These are phyloP conservation scores for Cryptosporidium sp. DNA, from an alignment of 169 alveolate species.

Conservation along the genomic window DNA sequence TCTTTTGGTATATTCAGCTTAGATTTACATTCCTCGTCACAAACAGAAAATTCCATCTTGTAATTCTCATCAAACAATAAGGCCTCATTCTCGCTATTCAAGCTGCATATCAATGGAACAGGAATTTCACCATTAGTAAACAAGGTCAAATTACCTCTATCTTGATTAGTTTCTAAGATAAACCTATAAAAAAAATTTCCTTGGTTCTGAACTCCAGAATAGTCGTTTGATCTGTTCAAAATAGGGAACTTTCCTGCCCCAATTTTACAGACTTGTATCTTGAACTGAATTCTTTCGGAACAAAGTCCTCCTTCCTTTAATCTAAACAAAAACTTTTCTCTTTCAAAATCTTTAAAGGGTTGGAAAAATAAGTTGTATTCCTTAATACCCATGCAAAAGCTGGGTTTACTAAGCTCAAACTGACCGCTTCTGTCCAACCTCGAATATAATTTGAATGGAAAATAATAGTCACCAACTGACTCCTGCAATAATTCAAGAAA, in stretches of 20 bases:
- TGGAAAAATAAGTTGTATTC: constrained; percentile 32
- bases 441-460: constrained; percentile 38
- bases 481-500: constrained; percentile 26
- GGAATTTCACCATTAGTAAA: constrained; percentile 30
- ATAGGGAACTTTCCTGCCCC: constrained; percentile 23
- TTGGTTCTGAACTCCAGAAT: not conserved
- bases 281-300: constrained; percentile 8
- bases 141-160: not conserved
- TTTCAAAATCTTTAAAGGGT: constrained; percentile 8
- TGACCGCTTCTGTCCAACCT: not conserved
- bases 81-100: not conserved
- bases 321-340: not conserved
- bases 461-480: not conserved
- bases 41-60: constrained; percentile 10
- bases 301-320: not conserved
- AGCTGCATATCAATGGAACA: constrained; percentile 39
- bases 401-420: not conserved
- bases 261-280: not conserved
- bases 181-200: not conserved
- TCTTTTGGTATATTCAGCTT: not conserved
- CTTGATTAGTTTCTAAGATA: constrained; percentile 30
- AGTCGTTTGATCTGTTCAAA: not conserved
- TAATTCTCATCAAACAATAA: not conserved
- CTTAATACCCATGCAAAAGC: not conserved
- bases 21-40: not conserved